These are phyloP conservation scores for Neofusicoccum kwambonambiense DNA, from an alignment of 2,329 filamentous ascomycete genomes.

Conservation along the genomic window DNA sequence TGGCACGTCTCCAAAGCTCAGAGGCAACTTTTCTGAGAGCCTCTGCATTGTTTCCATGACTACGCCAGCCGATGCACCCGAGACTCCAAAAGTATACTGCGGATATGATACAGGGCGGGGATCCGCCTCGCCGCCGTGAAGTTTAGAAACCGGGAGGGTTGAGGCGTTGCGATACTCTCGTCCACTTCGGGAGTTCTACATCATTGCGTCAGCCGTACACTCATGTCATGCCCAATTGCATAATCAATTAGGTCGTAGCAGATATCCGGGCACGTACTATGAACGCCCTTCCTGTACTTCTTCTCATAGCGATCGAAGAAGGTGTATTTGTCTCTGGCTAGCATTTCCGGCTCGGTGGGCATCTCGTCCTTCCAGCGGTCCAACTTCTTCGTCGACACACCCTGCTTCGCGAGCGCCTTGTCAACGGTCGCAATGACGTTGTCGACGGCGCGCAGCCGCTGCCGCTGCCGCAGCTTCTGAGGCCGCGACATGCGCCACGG, in stretches of 20 bases:
- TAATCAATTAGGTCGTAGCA: neutral
- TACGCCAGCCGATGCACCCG: conserved; percentile 1
- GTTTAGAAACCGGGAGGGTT: conserved; percentile 90
- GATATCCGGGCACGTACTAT: conserved; percentile 66
- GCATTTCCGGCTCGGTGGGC: conserved; percentile 93
- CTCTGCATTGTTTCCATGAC: neutral
- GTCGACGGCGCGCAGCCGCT: conserved; percentile 82
- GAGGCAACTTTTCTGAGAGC: neutral
- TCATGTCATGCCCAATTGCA: neutral
- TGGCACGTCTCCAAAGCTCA: too few species aligned
- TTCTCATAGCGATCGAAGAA: conserved; percentile 96
- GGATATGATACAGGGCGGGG: neutral
- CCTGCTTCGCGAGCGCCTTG: conserved; percentile 69
- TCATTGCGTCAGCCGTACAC: neutral
- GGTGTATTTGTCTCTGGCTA: conserved; percentile 95
- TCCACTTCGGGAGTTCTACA: conserved; percentile 66
- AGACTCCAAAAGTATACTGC: neutral
- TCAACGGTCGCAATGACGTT: conserved; percentile 81
- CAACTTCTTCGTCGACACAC: conserved; percentile 70
- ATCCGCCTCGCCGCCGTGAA: neutral
- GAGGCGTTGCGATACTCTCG: conserved; percentile 85
- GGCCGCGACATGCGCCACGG: conserved; percentile 92
- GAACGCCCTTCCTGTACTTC: conserved; percentile 93
- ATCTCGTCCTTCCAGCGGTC: conserved; percentile 94
- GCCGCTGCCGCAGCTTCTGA: conserved; percentile 84